Percentiles rank a stretch among this genome's conserved stretches.
Evolutionary conservation across 208 protist genomes (phyloP).

Genomic region (Strigomonas oncopelti): DNA sequence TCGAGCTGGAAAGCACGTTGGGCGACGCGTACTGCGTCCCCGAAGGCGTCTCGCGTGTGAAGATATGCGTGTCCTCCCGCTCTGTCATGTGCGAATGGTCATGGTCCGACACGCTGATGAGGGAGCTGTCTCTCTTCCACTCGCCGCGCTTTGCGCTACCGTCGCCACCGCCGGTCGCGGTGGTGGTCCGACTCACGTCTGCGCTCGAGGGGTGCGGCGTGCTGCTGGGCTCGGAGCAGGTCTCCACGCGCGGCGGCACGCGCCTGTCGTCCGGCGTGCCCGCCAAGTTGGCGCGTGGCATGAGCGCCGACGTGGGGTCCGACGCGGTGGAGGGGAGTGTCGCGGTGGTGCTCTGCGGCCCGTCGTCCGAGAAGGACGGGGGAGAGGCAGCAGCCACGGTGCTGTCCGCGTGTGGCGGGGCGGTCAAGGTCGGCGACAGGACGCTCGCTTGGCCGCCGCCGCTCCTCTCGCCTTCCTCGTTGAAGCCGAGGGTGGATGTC

Average conservation of each 20-base stretch:
- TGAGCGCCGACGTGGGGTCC: background rate
- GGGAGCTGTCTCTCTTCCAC: background rate
- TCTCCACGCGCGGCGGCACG: background rate
- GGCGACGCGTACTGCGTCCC: background rate
- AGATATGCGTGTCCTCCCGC: background rate
- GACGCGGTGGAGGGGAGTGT: background rate
- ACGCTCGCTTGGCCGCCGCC: background rate
- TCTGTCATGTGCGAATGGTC: background rate
- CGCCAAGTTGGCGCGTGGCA: background rate
- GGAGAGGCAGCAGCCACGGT: too few relatives aligned
- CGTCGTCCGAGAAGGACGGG: background rate
- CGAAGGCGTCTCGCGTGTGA: too few relatives aligned
- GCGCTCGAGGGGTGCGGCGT: background rate
- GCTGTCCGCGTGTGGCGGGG: background rate
- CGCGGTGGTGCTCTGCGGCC: background rate
- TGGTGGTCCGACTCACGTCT: background rate
- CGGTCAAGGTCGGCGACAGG: background rate
- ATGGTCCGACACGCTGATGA: background rate
- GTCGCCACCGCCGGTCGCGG: background rate
- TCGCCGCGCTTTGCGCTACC: background rate
- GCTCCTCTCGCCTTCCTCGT: background rate
- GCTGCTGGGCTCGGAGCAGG: too few relatives aligned
- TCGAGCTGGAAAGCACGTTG: background rate
- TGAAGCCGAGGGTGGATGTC: background rate
- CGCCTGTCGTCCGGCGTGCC: background rate